A percentile compares a stretch with the other conserved stretches of the same genome.
Conservation (phyloP, 2,329 filamentous ascomycete genomes). For the Chaetomium olivaceum region DNA sequence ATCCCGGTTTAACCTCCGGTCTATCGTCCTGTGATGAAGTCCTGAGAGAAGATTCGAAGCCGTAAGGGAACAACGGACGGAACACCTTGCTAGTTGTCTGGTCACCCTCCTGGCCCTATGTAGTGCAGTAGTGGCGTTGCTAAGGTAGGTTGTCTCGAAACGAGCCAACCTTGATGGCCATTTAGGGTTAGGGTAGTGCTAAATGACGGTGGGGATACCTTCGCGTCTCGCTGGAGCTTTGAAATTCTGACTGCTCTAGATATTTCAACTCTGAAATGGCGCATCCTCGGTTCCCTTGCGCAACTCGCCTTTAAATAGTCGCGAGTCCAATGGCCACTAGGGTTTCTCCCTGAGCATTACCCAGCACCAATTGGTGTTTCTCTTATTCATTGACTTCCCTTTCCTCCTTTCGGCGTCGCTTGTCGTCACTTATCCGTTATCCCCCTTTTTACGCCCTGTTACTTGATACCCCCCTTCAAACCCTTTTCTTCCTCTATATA, state of each 20-base stretch:
- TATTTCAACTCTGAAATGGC: slow-evolving; percentile 26
- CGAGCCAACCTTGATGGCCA: slow-evolving; percentile 6
- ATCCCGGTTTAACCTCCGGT: background rate
- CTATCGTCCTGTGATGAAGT: background rate
- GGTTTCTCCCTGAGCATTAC: slow-evolving; percentile 12
- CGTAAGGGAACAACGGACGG: background rate
- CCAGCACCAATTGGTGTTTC: background rate
- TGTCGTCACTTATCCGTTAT: background rate
- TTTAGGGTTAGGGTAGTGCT: slow-evolving; percentile 19
- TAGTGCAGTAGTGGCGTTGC: no score
- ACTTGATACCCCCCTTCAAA: slow-evolving; percentile 9
- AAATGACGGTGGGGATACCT: slow-evolving; percentile 14
- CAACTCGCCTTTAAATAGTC: background rate
- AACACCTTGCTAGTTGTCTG: background rate
- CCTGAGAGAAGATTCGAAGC: background rate
- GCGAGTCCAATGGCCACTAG: slow-evolving; percentile 23
- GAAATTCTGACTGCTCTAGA: slow-evolving; percentile 16
- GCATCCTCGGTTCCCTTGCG: slow-evolving; percentile 17
- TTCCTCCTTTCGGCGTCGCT: background rate
- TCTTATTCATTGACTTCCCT: background rate
- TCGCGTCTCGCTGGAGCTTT: slow-evolving; percentile 11
- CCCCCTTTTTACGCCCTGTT: background rate
- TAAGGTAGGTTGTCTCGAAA: no score
- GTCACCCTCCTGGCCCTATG: no score
- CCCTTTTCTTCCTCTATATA: background rate